Evolutionary conservation across 2,329 filamentous ascomycete genomes (phyloP), one percentile per base, ranked within the genome.

Genomic region (Ceratocystis smalleyi): DNA sequence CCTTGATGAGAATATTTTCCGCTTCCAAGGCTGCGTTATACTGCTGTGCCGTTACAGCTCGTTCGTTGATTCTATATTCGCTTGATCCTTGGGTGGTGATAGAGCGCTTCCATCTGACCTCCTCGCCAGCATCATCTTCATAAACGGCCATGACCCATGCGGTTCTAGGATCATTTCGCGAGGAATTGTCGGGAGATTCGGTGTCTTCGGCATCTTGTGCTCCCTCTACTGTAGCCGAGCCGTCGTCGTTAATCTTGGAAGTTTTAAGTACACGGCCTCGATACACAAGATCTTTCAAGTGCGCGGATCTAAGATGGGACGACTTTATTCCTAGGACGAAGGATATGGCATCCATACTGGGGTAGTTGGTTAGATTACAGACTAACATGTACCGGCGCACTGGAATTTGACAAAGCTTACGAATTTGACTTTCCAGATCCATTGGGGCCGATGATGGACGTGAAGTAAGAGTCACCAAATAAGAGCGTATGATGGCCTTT

Each of bases 91-190:
- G 81, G 69, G 82, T 89, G 3, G 91, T 97, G 73, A 99, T 99
- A 69, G 85, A 87, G 67, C 94, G 89, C 77, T 96, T 96, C 94
- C 94, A 99, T 69, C 86, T 85, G 72, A 96, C 91, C 74, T 95
- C 90, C 71, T 96, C 89, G 59, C 91, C 92, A 1, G 91, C 91
- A 73, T 99, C 94, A 72, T 99, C 94, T 73, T 96, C 91, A 74
- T 97, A 99, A 17, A 99, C 92, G 35, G 94, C 94, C 91, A 96
- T 97, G 15, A 99, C 95, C 92, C 92, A 99, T 2, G 94, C 95
- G 2, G 86, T 94, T 73, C 91, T 94, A 0, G 94, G 94, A 70
- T 99, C 92, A 68, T 84, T 83, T 43, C 83, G 85, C n/a, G 83
- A 85, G 64, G 84, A 81, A 64, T 83, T 81, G 68, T 86, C 82